A percentile compares a stretch with the other conserved stretches of the same genome.
These are phyloP conservation scores for Geum urbanum DNA, from an alignment of 306 rosid genomes.

Conservation along the genomic window DNA sequence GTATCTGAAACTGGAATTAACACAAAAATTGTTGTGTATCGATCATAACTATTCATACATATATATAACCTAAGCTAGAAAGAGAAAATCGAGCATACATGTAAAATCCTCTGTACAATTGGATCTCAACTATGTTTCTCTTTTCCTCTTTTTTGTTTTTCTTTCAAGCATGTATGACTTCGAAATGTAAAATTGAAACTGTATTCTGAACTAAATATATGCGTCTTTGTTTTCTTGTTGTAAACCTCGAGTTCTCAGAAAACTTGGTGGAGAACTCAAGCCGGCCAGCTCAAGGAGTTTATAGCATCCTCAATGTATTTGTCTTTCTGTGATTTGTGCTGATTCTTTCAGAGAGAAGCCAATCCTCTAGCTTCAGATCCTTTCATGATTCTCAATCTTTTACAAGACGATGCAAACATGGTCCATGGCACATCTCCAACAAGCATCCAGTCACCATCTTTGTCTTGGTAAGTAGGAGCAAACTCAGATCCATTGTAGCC, in stretches of 20 bases:
- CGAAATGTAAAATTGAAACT: background rate
- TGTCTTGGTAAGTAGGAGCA: constrained; percentile 81
- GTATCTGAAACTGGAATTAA: background rate
- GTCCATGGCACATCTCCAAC: constrained; percentile 96
- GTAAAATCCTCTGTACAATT: constrained; percentile 32
- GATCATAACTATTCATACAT: background rate
- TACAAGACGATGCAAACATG: constrained; percentile 64
- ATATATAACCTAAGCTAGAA: no score
- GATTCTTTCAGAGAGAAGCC: constrained; percentile 25
- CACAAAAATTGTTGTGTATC: constrained; percentile 13
- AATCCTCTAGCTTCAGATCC: constrained; percentile 66
- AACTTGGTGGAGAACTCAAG: constrained; percentile 7
- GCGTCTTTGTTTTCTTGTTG: background rate
- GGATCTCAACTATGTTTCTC: constrained; percentile 19
- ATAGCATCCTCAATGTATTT: background rate
- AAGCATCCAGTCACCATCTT: constrained; percentile 93
- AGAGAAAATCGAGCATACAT: constrained; percentile 19
- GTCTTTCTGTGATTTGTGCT: background rate
- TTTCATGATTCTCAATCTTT: constrained; percentile 59
- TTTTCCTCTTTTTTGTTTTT: background rate
- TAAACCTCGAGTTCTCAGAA: background rate
- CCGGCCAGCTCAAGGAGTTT: background rate
- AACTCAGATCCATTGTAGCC: constrained; percentile 62
- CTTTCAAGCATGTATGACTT: background rate
- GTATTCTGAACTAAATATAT: constrained; percentile 10